A percentile compares a stretch with the other conserved stretches of the same genome.
Evolutionary conservation across 176 grass and related monocot species (phyloP).

Genomic region (Triticum monococcum): DNA sequence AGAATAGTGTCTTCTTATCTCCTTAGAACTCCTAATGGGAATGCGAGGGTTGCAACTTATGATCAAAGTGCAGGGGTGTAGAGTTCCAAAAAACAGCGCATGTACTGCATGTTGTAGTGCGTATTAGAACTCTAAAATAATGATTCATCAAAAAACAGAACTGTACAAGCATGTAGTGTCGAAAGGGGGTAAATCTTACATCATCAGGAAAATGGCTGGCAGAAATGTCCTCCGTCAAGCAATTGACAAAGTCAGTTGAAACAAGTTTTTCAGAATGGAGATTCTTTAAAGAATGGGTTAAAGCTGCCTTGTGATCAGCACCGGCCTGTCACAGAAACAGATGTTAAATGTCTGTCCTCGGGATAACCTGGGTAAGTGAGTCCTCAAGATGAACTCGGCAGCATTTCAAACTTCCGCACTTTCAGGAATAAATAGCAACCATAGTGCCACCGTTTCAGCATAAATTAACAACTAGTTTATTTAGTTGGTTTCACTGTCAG

Average conservation of each 20-base stretch:
- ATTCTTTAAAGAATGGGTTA: background rate
- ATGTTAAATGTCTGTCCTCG: background rate
- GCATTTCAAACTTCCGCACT: background rate
- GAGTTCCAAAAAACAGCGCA: too few species aligned
- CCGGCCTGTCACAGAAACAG: constrained; percentile 12
- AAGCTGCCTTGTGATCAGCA: background rate
- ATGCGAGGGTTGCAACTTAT: too few species aligned
- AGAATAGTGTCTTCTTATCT: too few species aligned
- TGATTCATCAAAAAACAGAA: background rate
- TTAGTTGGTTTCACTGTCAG: too few species aligned
- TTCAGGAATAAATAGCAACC: background rate
- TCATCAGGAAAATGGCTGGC: background rate
- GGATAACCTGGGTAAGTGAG: background rate
- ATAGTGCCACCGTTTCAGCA: background rate
- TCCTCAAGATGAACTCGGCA: background rate
- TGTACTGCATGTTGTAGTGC: too few species aligned
- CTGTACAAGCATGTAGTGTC: background rate
- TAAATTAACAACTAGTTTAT: too few species aligned
- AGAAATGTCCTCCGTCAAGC: background rate
- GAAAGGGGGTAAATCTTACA: background rate
- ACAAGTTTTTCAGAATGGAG: background rate
- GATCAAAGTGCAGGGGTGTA: too few species aligned
- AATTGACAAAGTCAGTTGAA: constrained; percentile 2
- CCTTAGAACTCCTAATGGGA: too few species aligned
- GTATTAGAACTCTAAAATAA: too few species aligned